Conservation (phyloP, 2,329 filamentous ascomycete species). For the Paecilomyces sp. region DNA sequence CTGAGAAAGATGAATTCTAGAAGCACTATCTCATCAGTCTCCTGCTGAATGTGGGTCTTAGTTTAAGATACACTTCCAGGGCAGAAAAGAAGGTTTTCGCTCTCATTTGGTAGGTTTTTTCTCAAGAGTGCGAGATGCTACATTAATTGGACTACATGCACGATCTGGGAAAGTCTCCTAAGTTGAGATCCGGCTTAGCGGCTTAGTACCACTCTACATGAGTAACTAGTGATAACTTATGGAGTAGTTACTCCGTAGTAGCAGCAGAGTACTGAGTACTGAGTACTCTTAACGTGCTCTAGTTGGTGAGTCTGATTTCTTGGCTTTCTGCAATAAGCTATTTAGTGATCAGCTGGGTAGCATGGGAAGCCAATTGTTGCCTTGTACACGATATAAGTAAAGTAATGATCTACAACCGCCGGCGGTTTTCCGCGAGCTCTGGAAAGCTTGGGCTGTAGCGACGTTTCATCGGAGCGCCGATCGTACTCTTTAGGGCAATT, state of each 20-base stretch:
- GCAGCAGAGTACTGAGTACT: too few relatives aligned
- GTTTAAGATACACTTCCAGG: not conserved
- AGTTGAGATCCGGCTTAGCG: not conserved
- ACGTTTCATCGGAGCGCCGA: not conserved
- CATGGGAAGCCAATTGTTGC: not conserved
- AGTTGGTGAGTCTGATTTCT: not conserved
- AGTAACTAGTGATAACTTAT: too few relatives aligned
- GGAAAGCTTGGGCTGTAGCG: not conserved
- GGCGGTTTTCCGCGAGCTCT: not conserved
- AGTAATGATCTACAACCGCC: not conserved
- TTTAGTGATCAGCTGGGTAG: not conserved
- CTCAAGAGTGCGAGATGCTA: not conserved
- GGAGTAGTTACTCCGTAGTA: too few relatives aligned
- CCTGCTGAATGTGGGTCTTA: not conserved
- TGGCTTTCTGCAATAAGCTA: not conserved
- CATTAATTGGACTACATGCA: not conserved
- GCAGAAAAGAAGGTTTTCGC: not conserved
- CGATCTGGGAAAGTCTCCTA: not conserved
- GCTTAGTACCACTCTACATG: not conserved
- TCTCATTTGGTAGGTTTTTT: not conserved
- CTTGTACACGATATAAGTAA: not conserved
- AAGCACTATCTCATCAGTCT: not conserved
- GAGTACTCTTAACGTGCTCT: too few relatives aligned
- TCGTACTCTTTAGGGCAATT: not conserved
- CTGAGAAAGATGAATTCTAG: not conserved